These are phyloP conservation scores for Monosporascus sp. DNA, from an alignment of 2,329 filamentous ascomycete genomes.

Conservation along the genomic window DNA sequence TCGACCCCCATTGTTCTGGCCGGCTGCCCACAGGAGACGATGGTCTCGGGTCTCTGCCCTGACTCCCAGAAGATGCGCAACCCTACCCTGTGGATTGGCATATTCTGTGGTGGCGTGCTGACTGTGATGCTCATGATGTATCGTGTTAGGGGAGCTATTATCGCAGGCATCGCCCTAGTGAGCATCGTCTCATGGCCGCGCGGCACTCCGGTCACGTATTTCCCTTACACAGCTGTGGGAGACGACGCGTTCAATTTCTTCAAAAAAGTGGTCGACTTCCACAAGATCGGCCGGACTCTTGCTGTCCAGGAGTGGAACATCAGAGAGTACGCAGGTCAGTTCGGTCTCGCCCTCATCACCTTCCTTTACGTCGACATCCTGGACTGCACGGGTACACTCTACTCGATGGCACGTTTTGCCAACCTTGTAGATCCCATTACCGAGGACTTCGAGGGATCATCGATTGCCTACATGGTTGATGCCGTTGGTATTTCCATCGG, in stretches of 20 bases:
- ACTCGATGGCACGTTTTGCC: conserved; percentile 83
- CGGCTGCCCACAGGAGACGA: conserved; percentile 53
- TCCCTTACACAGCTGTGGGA: conserved; percentile 66
- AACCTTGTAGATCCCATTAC: conserved; percentile 75
- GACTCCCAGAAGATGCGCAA: conserved; percentile 69
- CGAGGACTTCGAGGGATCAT: conserved; percentile 82
- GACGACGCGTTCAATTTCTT: conserved; percentile 77
- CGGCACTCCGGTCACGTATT: conserved; percentile 69
- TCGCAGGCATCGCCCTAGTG: conserved; percentile 75
- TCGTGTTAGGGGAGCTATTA: conserved; percentile 81
- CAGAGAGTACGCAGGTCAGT: conserved; percentile 63
- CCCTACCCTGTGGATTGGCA: conserved; percentile 81
- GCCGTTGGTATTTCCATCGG: conserved; percentile 75
- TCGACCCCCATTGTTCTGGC: conserved; percentile 69
- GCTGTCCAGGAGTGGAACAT: conserved; percentile 72
- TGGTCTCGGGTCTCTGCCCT: conserved; percentile 50
- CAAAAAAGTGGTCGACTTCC: conserved; percentile 80
- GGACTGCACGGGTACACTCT: conserved; percentile 79
- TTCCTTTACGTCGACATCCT: conserved; percentile 90
- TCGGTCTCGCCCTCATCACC: conserved; percentile 78
- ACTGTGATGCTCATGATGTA: conserved; percentile 80
- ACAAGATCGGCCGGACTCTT: conserved; percentile 65
- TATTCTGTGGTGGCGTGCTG: conserved; percentile 78
- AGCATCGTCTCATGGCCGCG: conserved; percentile 88
- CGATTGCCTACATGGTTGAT: conserved; percentile 78